Evolutionary conservation across 2,329 filamentous ascomycete species (phyloP), one percentile per base, ranked within the genome.

Genomic region (Pezicula neosporulosa): DNA sequence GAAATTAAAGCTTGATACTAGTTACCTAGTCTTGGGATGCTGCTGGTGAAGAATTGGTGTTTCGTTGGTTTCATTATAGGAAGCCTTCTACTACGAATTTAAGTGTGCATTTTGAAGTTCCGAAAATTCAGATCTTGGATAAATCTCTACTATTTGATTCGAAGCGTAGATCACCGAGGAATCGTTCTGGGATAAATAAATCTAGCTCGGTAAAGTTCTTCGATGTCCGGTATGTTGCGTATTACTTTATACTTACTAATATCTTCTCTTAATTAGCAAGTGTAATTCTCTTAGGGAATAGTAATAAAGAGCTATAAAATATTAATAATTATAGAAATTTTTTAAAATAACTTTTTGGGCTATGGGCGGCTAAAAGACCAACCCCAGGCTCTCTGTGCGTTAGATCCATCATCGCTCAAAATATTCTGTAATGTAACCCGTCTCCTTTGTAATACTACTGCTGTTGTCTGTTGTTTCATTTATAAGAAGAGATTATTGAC

Each of bases 341-440:
- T n/a, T n/a, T n/a, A n/a, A n/a, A n/a, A n/a, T n/a, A n/a, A n/a
- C n/a, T n/a, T n/a, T n/a, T n/a, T n/a, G n/a, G n/a, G n/a, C n/a
- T n/a, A n/a, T n/a, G n/a, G n/a, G n/a, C n/a, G n/a, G n/a, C n/a
- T n/a, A n/a, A n/a, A n/a, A n/a, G n/a, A n/a, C n/a, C n/a, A n/a
- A n/a, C n/a, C n/a, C 89, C 62, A 97, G 96, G 75, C 83, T 99
- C 66, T 92, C 93, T 73, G 90, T 95, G 86, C 77, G 90, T 85
- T 77, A 74, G 75, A 78, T 72, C 68, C 72, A 72, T 49, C 56
- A 65, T 61, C 63, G 63, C 60, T 67, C 63, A 68, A 78, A 72
- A 68, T 74, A 75, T 64, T 75, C 76, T 72, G 69, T 72, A 63
- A 63, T 63, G 51, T 60, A 58, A 58, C 49, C 56, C 58, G 58